Evolutionary conservation across 345 rosid genomes (phyloP), one percentile per base, ranked within the genome.

Genomic region (Passiflora organensis): DNA sequence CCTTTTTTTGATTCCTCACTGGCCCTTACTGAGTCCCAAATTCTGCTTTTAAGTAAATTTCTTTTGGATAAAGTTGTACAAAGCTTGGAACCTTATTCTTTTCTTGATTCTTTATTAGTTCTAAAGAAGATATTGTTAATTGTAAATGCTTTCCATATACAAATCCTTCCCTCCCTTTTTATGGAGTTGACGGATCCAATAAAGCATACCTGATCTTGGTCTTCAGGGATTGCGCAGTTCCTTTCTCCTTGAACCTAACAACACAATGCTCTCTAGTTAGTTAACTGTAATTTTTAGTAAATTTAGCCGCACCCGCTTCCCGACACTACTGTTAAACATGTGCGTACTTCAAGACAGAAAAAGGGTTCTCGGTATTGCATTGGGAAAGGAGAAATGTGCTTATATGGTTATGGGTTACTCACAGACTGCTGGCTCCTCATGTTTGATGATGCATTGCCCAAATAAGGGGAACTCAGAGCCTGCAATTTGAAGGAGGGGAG

Each of bases 391-490:
- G 62, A 39, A 63, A 48, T 28, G 22, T 41, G 3, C 13, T 0
- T 36, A 10, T 17, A n/a, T n/a, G n/a, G n/a, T 55, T 2, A 17
- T 54, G 34, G 23, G 56, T 48, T 53, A 64, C 84, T 79, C 59
- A 76, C 81, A 73, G 68, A 56, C 9, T 73, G 71, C 20, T 76
- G 80, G 58, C 44, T 76, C 60, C 75, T 73, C 51, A 65, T 50
- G 64, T 63, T 76, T 52, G 79, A 34, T 36, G 83, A 66, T 48
- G 73, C 28, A 54, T 62, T 59, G 44, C 39, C 68, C 77, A 80
- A 50, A 72, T 80, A 80, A 58, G 84, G 82, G 15, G 70, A 68
- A 73, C 80, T 73, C 28, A 80, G 82, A 44, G 84, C 81, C 84
- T 80, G 78, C 68, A 56, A 41, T 36, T 37, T 39, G 22, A n/a